Evolutionary conservation across 2,329 filamentous ascomycete species (phyloP).

Genomic region (Cercospora sp.): DNA sequence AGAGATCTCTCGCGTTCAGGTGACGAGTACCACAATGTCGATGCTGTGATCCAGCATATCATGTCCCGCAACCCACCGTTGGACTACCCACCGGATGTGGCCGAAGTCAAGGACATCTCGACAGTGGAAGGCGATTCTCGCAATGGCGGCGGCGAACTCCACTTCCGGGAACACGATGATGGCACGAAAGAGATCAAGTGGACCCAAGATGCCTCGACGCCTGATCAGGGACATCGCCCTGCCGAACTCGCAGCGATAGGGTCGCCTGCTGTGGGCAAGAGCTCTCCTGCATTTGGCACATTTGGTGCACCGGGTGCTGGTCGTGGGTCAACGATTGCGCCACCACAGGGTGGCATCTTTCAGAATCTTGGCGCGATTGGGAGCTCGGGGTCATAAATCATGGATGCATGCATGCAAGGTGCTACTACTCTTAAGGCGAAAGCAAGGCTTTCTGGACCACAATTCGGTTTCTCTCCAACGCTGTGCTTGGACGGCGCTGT

Average conservation of each 20-base stretch:
- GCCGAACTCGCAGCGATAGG: conserved; percentile 49
- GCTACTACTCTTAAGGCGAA: not conserved
- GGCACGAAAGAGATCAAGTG: conserved; percentile 47
- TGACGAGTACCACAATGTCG: conserved; percentile 70
- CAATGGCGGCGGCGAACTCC: conserved; percentile 90
- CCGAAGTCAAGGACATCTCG: conserved; percentile 78
- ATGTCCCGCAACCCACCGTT: conserved; percentile 58
- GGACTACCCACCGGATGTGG: conserved; percentile 57
- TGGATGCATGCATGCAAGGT: not conserved
- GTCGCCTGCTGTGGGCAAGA: conserved; percentile 48
- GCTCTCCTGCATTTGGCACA: conserved; percentile 37
- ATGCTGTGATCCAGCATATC: conserved; percentile 63
- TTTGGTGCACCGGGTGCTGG: conserved; percentile 35
- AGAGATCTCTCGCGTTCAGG: conserved; percentile 55
- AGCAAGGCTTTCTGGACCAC: not conserved
- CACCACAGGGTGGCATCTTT: conserved; percentile 22
- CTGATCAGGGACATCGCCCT: conserved; percentile 31
- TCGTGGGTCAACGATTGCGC: not conserved
- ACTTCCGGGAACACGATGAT: conserved; percentile 55
- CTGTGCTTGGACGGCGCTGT: not conserved
- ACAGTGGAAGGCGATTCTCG: conserved; percentile 84
- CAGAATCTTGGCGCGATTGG: conserved; percentile 32
- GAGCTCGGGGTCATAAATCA: conserved; percentile 8
- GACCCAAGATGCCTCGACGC: conserved; percentile 36
- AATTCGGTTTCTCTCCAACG: not conserved